Conservation (phyloP, 148 eudicot genomes). For the Cornus controversa region DNA sequence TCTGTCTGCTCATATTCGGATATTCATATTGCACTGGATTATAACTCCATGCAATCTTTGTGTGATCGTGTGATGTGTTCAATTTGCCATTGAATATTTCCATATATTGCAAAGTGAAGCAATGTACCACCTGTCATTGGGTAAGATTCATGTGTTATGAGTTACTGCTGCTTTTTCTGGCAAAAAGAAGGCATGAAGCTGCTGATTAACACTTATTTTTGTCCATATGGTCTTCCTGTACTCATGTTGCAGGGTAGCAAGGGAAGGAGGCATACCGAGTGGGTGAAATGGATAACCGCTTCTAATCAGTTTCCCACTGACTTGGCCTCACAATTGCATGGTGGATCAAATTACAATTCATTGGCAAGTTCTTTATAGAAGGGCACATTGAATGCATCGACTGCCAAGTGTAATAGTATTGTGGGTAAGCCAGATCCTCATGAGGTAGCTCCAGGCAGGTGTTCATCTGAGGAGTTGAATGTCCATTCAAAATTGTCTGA, state of each 20-base stretch:
- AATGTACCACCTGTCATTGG: too few relatives aligned
- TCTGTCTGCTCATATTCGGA: too few relatives aligned
- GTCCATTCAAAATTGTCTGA: conserved; percentile 12
- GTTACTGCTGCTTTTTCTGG: neutral
- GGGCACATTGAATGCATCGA: conserved; percentile 22
- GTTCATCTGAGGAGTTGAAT: conserved; percentile 10
- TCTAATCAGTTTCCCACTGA: conserved; percentile 11
- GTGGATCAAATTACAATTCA: conserved; percentile 11
- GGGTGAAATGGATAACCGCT: conserved; percentile 40
- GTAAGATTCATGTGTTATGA: too few relatives aligned
- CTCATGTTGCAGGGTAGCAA: conserved; percentile 34
- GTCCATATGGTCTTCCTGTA: conserved; percentile 4
- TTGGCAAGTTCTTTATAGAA: conserved; percentile 21
- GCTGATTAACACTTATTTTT: neutral
- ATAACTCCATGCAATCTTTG: too few relatives aligned
- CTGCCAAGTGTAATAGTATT: neutral
- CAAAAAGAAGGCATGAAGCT: neutral
- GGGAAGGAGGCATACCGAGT: conserved; percentile 43
- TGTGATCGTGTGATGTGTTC: too few relatives aligned
- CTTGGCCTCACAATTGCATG: conserved; percentile 13
- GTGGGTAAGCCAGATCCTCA: conserved; percentile 11
- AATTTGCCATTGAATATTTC: too few relatives aligned
- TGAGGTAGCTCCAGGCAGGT: neutral
- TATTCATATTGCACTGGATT: too few relatives aligned
- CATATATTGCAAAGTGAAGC: too few relatives aligned